Evolutionary conservation across 2,329 filamentous ascomycete genomes (phyloP).

Genomic region (Claviceps humidiphila): DNA sequence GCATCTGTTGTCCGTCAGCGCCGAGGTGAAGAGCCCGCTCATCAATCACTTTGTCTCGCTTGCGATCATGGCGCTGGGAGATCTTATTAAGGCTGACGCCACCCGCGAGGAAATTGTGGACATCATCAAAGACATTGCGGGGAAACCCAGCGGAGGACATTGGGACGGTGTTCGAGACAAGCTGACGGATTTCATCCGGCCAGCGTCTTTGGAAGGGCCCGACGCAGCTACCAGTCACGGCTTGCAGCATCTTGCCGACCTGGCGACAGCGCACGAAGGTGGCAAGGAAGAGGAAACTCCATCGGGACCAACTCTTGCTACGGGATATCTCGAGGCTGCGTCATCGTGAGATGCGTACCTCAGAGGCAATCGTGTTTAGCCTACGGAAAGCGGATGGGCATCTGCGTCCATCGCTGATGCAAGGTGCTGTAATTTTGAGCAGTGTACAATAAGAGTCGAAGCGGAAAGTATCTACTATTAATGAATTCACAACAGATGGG

Average conservation of each 20-base stretch:
- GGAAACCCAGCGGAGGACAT: slow-evolving; percentile 34
- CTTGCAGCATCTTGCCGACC: slow-evolving; percentile 48
- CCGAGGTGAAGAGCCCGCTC: slow-evolving; percentile 45
- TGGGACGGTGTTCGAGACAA: slow-evolving; percentile 45
- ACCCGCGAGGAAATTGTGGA: slow-evolving; percentile 44
- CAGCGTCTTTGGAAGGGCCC: slow-evolving; percentile 15
- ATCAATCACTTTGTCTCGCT: slow-evolving; percentile 55
- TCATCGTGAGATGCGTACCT: slow-evolving; percentile 1
- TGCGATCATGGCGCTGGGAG: slow-evolving; percentile 45
- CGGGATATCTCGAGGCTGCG: slow-evolving; percentile 20
- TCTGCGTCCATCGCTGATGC: background rate
- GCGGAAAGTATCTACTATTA: background rate
- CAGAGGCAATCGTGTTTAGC: background rate
- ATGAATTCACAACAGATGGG: background rate
- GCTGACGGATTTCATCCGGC: slow-evolving; percentile 22
- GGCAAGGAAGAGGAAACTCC: slow-evolving; percentile 18
- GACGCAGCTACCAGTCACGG: slow-evolving; percentile 35
- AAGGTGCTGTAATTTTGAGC: background rate
- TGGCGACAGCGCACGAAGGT: slow-evolving; percentile 32
- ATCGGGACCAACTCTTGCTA: slow-evolving; percentile 20
- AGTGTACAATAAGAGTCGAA: background rate
- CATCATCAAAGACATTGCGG: slow-evolving; percentile 42
- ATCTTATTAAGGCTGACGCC: slow-evolving; percentile 41
- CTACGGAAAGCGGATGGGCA: background rate
- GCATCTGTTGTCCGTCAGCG: slow-evolving; percentile 41